Percentiles rank a stretch among this genome's conserved stretches.
Evolutionary conservation across 345 rosid genomes (phyloP).

Genomic region (Populus alba): DNA sequence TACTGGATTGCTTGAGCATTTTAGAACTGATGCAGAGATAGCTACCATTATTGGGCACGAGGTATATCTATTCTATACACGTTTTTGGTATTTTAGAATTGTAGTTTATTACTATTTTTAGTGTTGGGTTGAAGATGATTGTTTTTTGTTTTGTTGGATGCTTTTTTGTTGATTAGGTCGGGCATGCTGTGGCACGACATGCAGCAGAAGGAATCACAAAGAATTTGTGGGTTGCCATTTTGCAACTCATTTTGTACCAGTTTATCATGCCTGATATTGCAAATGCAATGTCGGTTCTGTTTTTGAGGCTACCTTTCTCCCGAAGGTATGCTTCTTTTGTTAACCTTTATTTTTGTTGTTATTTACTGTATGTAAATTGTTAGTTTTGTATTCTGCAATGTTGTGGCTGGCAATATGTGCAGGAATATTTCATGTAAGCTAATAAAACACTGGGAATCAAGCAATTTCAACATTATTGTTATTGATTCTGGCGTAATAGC

Average conservation of each 20-base stretch:
- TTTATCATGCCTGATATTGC: constrained; percentile 76
- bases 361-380: not conserved
- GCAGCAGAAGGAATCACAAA: constrained; percentile 65
- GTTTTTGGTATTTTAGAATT: not conserved
- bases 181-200: constrained; percentile 90
- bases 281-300: constrained; percentile 64
- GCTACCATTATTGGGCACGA: constrained; percentile 90
- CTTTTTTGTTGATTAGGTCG: constrained; percentile 50
- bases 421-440: not conserved
- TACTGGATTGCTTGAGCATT: constrained; percentile 75
- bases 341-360: not conserved
- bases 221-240: constrained; percentile 73
- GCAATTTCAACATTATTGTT: too few species aligned
- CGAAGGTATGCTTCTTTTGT: constrained; percentile 51
- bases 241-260: constrained; percentile 69
- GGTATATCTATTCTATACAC: constrained; percentile 32
- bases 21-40: constrained; percentile 75
- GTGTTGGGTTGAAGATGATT: not conserved
- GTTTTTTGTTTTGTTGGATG: constrained; percentile 8
- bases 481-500: too few species aligned
- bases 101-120: not conserved
- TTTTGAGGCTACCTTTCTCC: constrained; percentile 87
- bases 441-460: not conserved
- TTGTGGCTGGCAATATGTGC: not conserved
- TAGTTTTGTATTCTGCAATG: not conserved